Conservation (phyloP, 805 yeast species). For the Lachancea lanzarotensis region DNA sequence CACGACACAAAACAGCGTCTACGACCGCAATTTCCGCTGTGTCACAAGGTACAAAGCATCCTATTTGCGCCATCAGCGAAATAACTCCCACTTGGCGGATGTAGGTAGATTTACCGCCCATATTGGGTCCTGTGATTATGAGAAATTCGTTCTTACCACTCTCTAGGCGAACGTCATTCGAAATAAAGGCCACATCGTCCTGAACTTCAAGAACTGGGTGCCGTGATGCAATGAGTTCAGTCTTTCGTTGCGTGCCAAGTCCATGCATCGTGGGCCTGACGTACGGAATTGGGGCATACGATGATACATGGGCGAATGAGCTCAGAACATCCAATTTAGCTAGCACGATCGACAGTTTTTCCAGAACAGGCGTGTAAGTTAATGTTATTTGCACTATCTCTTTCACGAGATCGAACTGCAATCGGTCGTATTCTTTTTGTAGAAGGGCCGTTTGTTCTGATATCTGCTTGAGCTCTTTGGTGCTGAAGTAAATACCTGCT, state of each 20-base stretch:
- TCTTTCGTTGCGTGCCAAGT: constrained; percentile 40
- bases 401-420: constrained; percentile 71
- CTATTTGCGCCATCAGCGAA: constrained; percentile 81
- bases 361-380: constrained; percentile 75
- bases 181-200: constrained; percentile 82
- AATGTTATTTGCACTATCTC: constrained; percentile 77
- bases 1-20: constrained; percentile 90
- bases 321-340: constrained; percentile 78
- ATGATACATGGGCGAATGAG: constrained; percentile 77
- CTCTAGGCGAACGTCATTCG: constrained; percentile 74
- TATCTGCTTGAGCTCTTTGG: constrained; percentile 52
- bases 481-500: constrained; percentile 92
- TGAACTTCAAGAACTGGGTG: constrained; percentile 94
- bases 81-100: constrained; percentile 86
- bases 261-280: constrained; percentile 65
- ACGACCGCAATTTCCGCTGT: constrained; percentile 76
- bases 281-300: constrained; percentile 78
- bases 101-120: constrained; percentile 96
- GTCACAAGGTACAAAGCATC: constrained; percentile 78
- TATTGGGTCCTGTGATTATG: constrained; percentile 91
- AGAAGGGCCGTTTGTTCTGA: constrained; percentile 53
- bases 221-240: constrained; percentile 66
- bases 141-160: constrained; percentile 58
- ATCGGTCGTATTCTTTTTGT: constrained; percentile 59
- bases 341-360: constrained; percentile 54